phyloP scores from a whole-genome alignment of 2,329 filamentous ascomycete species.

The Colletotrichum gloeosporioides region DNA sequence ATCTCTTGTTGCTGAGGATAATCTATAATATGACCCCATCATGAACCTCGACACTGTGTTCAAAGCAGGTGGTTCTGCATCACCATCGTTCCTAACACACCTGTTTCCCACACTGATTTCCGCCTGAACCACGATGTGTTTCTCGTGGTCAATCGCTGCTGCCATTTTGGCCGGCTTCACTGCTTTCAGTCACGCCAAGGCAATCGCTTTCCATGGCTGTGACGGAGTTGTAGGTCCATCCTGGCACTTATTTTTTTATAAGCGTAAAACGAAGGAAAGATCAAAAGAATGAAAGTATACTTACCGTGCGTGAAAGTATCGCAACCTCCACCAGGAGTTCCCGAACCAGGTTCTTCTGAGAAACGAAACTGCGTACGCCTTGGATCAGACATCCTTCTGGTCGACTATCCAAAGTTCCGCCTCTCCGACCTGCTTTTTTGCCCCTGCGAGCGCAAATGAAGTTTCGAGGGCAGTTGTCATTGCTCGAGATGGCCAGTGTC shows the following conservation, averaged over 20 bases:
- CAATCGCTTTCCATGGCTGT: background rate
- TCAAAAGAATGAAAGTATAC: too few species aligned
- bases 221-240: background rate
- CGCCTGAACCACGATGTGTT: rapidly evolving
- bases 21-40: background rate
- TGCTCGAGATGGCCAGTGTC: background rate
- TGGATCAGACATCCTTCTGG: background rate
- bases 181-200: background rate
- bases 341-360: background rate
- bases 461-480: constrained; percentile 19
- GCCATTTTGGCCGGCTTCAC: background rate
- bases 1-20: rapidly evolving
- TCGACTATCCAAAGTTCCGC: background rate
- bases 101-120: background rate
- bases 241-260: too few species aligned
- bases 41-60: background rate
- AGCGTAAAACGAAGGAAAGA: too few species aligned
- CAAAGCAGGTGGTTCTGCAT: background rate
- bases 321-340: background rate
- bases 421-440: background rate
- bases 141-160: background rate
- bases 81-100: background rate
- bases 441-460: background rate
- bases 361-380: background rate
- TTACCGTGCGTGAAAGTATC: background rate